Evolutionary conservation across 2,329 filamentous ascomycete genomes (phyloP), one percentile per base, ranked within the genome.

Genomic region (Cadophora malorum): DNA sequence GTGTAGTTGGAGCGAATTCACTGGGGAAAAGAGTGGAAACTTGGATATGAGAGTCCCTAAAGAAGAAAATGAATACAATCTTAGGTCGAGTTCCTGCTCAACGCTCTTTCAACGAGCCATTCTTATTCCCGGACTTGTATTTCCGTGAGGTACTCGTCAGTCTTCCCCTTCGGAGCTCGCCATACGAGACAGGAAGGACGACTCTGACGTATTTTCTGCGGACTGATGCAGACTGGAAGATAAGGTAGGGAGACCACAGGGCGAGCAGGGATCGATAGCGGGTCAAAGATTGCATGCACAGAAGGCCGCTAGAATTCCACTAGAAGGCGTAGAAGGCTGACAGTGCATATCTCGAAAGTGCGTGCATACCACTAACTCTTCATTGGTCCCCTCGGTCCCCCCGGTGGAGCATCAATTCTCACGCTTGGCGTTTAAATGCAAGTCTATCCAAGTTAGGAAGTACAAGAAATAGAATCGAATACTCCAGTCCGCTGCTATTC

Each of bases 281-380:
- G 35, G 33, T 59, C 38, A 21, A 19, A 14, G n/a, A 38, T 10
- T 59, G 12, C 56, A 59, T 25, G 56, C 56, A 35, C 33, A 59
- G 56, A 59, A 59, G 33, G 4, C 33, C 56, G 35, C 33, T 41
- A 59, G 56, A 59, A 59, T 21, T 59, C 10, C 56, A 33, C 56
- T 59, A 59, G 56, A 59, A 59, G 56, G 56, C n/a, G 56, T 25
- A 59, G 3, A 59, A 28, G 33, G 56, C 56, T 59, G 56, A 59
- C 56, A 14, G 56, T 59, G 56, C 56, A 59, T 45, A 38, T 59
- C 21, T 23, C 12, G 33, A 59, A 10, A 25, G 21, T 45, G 35
- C 35, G 16, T 59, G 56, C 56, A 59, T 59, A 33, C 3, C 21
- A 45, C 56, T 59, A 59, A 25, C 12, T 59, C 33, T 21, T 28